Base-by-base conservation (phyloP, 2,329 filamentous ascomycete genomes). In the Penicillium sp. region DNA sequence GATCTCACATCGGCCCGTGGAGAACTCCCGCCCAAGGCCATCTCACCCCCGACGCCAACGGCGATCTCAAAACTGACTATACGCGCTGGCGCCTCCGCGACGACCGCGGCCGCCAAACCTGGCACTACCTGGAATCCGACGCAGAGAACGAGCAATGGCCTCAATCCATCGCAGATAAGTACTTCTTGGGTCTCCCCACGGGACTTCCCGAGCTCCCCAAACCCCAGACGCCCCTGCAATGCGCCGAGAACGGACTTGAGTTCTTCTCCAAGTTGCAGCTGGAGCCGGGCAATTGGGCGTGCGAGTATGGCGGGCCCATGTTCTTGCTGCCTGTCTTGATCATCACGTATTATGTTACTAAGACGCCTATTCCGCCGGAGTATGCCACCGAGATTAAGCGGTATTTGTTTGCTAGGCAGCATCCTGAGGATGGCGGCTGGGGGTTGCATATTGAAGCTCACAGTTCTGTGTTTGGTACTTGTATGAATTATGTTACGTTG, bases 241-340 rank as follows among this genome's bases (percentile, higher is more conserved):
- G 88, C 4, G 88, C 87, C 3, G 75, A 78, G 52, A 98, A 98
- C 72, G 89, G 85, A 33, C 77, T 97, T 47, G 74, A 80, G 3
- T 97, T 95, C 75, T 95, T 94, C 73, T 87, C 90, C 49, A 80
- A 91, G 55, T 79, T 97, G 21, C 93, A 98, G 67, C 77, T 96
- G 1, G 82, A 85, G 13, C 85, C 88, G 0, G 93, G 93, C 5
- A 88, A 96, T 64, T 98, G 93, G 93, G 93, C 78, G 4, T 97
- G 91, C 72, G 93, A 98, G 68, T 98, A 98, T 72, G 93, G 93
- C 47, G 93, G 93, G 0, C 93, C 93, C 4, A 91, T 96, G 87
- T 98, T 98, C 65, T 79, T 97, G 34, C 76, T 97, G 1, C 88
- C 91, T 39, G 68, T 95, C 21, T 82, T 96, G 54, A n/a, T n/a